These are phyloP conservation scores for Teunomyces gatunensis DNA, from an alignment of 805 yeast species.

Conservation along the genomic window DNA sequence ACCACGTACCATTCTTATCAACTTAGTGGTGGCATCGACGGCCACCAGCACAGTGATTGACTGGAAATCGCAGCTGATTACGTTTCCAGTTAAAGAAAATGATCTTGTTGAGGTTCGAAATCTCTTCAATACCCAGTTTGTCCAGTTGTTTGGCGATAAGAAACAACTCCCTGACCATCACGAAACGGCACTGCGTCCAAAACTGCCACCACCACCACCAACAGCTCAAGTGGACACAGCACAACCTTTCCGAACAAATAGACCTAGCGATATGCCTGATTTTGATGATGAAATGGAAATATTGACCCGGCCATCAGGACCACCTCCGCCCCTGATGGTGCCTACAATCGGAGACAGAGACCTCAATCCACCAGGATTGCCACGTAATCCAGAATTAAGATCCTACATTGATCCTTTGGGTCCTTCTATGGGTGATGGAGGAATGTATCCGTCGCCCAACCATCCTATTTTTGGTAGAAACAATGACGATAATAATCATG, in stretches of 20 bases:
- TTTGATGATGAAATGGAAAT: constrained; percentile 54
- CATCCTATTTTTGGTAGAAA: constrained; percentile 50
- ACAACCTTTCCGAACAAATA: background rate
- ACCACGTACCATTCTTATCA: constrained; percentile 8
- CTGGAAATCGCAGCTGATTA: constrained; percentile 1
- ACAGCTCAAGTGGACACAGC: constrained; percentile 4
- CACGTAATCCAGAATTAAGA: constrained; percentile 39
- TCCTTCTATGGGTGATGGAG: constrained; percentile 34
- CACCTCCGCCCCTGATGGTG: constrained; percentile 6
- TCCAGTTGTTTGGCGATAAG: background rate
- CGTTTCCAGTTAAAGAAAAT: constrained; percentile 1
- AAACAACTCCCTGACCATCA: background rate
- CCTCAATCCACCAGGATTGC: constrained; percentile 45
- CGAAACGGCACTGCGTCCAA: background rate
- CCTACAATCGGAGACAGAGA: constrained; percentile 51
- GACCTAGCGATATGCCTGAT: constrained; percentile 45
- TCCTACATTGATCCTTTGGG: constrained; percentile 45
- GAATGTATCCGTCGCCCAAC: constrained; percentile 52
- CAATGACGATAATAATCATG: background rate
- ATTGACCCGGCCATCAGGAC: constrained; percentile 10
- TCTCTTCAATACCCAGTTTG: background rate
- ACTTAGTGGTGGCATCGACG: constrained; percentile 9
- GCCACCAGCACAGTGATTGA: constrained; percentile 2
- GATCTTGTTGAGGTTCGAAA: background rate
- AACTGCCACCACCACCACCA: background rate